Percentiles rank a stretch among this genome's conserved stretches.
Evolutionary conservation across 2,329 filamentous ascomycete genomes (phyloP).

Genomic region (Biscogniauxia mediterranea): DNA sequence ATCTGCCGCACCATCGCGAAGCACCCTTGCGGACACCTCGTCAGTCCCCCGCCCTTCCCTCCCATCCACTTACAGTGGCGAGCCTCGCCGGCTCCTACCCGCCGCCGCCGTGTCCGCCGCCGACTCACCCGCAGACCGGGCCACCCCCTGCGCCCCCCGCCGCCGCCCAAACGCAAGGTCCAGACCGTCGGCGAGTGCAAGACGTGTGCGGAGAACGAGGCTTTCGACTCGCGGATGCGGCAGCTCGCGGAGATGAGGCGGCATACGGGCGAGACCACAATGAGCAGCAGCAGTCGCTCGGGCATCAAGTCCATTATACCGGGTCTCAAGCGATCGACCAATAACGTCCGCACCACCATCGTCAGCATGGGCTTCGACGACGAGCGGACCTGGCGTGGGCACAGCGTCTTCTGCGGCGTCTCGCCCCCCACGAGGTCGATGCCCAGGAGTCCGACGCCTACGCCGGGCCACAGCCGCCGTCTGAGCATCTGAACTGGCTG

Average conservation of each 20-base stretch:
- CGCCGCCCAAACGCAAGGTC: slow-evolving; percentile 12
- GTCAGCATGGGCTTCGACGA: slow-evolving; percentile 12
- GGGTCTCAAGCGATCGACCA: slow-evolving; percentile 12
- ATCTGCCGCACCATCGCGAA: slow-evolving; percentile 38
- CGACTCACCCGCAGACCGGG: slow-evolving; percentile 24
- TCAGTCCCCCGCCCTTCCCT: slow-evolving; percentile 21
- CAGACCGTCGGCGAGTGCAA: slow-evolving; percentile 29
- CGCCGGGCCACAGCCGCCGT: slow-evolving; percentile 14
- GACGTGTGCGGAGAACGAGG: slow-evolving; percentile 25
- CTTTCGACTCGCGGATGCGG: slow-evolving; percentile 21
- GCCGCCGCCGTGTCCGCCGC: slow-evolving; percentile 16
- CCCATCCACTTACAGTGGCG: slow-evolving; percentile 5
- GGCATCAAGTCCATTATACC: slow-evolving; percentile 19
- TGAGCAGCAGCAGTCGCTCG: slow-evolving; percentile 2
- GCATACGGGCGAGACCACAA: not conserved
- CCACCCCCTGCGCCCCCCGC: slow-evolving; percentile 18
- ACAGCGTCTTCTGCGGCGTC: slow-evolving; percentile 10
- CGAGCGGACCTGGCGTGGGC: not conserved
- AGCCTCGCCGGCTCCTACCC: slow-evolving; percentile 4
- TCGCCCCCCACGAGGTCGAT: slow-evolving; percentile 3
- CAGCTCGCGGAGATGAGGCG: slow-evolving; percentile 8
- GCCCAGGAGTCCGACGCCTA: slow-evolving; percentile 21
- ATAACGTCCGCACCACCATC: slow-evolving; percentile 15
- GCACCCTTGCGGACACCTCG: slow-evolving; percentile 32
- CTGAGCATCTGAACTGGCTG: slow-evolving; percentile 12